Conservation (phyloP, 495 filamentous ascomycete genomes). For the Staphylotrichum longicolle region DNA sequence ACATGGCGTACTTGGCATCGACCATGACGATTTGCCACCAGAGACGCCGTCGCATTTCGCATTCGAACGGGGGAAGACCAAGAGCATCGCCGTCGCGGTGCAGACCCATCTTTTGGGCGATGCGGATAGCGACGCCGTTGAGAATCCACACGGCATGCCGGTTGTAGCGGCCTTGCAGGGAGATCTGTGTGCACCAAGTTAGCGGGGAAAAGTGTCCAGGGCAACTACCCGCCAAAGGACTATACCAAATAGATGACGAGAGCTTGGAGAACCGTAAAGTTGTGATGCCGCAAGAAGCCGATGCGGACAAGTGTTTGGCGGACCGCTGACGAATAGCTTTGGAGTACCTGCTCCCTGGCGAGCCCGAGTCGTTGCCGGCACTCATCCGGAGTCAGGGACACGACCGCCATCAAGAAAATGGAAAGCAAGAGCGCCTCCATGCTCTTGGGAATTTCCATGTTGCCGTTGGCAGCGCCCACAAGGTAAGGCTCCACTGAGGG, state of each 20-base stretch:
- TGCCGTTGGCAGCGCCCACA: conserved; percentile 41
- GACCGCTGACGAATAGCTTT: conserved; percentile 42
- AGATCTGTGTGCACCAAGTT: conserved; percentile 36
- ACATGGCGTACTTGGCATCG: conserved; percentile 56
- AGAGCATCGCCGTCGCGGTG: conserved; percentile 68
- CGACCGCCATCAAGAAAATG: conserved; percentile 52
- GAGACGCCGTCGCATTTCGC: conserved; percentile 65
- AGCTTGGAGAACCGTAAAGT: conserved; percentile 54
- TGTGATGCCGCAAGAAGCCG: conserved; percentile 51
- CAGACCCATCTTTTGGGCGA: conserved; percentile 72
- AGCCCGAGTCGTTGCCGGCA: conserved; percentile 49
- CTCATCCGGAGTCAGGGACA: conserved; percentile 49
- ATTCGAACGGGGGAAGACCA: conserved; percentile 61
- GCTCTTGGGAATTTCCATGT: conserved; percentile 44
- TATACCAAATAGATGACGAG: conserved; percentile 53
- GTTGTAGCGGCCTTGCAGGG: conserved; percentile 52
- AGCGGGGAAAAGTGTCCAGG: conserved; percentile 13
- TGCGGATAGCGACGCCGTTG: conserved; percentile 57
- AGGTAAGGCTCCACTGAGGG: conserved; percentile 58
- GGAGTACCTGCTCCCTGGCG: conserved; percentile 41
- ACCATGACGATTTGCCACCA: conserved; percentile 75
- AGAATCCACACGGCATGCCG: conserved; percentile 52
- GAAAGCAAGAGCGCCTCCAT: conserved; percentile 52
- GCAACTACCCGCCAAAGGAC: neutral
- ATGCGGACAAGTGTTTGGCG: conserved; percentile 50